Evolutionary conservation across 2,329 filamentous ascomycete species (phyloP).

Genomic region (Arthrocladium fulminans): DNA sequence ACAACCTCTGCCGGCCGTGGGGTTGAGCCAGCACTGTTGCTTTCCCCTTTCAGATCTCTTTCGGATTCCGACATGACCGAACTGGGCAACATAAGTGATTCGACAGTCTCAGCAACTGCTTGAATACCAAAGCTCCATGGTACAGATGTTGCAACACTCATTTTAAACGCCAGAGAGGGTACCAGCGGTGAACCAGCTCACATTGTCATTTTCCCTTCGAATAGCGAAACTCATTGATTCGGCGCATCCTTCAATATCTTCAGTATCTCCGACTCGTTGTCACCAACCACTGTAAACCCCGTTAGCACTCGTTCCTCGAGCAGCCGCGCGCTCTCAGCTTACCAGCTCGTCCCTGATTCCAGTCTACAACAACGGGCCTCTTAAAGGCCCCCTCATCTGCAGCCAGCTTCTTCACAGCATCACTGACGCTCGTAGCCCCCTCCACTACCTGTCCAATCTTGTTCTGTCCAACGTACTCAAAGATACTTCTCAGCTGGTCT

Average conservation of each 20-base stretch:
- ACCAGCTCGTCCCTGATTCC: conserved; percentile 79
- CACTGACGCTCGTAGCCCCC: conserved; percentile 63
- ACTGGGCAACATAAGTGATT: too few relatives aligned
- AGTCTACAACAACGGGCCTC: conserved; percentile 81
- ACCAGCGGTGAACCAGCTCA: not conserved
- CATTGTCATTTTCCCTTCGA: not conserved
- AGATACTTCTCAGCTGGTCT: conserved; percentile 73
- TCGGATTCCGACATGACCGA: too few relatives aligned
- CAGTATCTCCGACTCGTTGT: conserved; percentile 80
- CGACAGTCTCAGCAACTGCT: too few relatives aligned
- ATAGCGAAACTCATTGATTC: not conserved
- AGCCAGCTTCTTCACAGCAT: conserved; percentile 73
- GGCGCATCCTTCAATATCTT: conserved; percentile 57
- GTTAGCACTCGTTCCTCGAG: conserved; percentile 9
- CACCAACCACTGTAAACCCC: conserved; percentile 50
- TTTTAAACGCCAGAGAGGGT: not conserved
- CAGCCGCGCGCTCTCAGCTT: conserved; percentile 20
- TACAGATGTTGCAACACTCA: too few relatives aligned
- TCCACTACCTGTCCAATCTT: conserved; percentile 58
- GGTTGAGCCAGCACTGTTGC: too few relatives aligned
- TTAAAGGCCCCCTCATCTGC: conserved; percentile 60
- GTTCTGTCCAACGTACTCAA: conserved; percentile 65
- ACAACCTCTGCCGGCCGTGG: too few relatives aligned
- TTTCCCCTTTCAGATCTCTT: too few relatives aligned
- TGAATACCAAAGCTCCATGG: too few relatives aligned